These are phyloP conservation scores for Elsinoe perseae DNA, from an alignment of 2,329 filamentous ascomycete species.

Conservation along the genomic window DNA sequence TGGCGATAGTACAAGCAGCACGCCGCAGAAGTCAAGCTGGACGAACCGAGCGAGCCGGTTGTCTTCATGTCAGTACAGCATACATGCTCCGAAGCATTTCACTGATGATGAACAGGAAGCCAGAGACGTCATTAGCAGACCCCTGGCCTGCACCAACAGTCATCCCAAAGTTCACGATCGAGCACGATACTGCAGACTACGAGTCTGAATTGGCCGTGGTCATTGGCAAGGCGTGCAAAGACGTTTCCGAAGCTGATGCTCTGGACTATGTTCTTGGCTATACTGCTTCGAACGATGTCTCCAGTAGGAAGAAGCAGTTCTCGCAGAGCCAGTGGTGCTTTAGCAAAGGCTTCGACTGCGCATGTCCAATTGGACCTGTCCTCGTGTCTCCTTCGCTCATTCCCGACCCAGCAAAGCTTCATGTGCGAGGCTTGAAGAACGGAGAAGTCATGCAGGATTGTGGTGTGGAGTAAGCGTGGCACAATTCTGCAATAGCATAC, in stretches of 20 bases:
- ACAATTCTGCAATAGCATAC: not conserved
- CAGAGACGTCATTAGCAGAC: constrained; percentile 46
- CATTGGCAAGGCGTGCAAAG: constrained; percentile 46
- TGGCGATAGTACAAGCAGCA: constrained; percentile 40
- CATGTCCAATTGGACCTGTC: constrained; percentile 43
- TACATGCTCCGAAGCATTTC: not conserved
- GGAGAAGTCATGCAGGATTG: constrained; percentile 46
- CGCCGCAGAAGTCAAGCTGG: constrained; percentile 45
- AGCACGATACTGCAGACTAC: constrained; percentile 50
- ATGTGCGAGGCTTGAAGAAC: constrained; percentile 38
- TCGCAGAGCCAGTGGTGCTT: constrained; percentile 50
- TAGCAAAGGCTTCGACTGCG: constrained; percentile 53
- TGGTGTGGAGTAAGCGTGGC: constrained; percentile 33
- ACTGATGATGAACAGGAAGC: constrained; percentile 36
- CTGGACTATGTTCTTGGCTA: constrained; percentile 57
- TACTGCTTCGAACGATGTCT: constrained; percentile 56
- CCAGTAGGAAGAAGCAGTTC: constrained; percentile 50
- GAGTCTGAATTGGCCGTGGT: constrained; percentile 53
- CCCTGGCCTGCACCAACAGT: constrained; percentile 45
- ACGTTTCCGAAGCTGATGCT: constrained; percentile 50
- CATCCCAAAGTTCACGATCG: constrained; percentile 48
- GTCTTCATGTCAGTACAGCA: constrained; percentile 39
- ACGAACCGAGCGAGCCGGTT: constrained; percentile 45
- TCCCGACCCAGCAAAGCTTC: constrained; percentile 39
- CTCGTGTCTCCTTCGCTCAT: constrained; percentile 18